Base-by-base conservation (phyloP, 768 basidiomycete genomes). In the Russula virescens region DNA sequence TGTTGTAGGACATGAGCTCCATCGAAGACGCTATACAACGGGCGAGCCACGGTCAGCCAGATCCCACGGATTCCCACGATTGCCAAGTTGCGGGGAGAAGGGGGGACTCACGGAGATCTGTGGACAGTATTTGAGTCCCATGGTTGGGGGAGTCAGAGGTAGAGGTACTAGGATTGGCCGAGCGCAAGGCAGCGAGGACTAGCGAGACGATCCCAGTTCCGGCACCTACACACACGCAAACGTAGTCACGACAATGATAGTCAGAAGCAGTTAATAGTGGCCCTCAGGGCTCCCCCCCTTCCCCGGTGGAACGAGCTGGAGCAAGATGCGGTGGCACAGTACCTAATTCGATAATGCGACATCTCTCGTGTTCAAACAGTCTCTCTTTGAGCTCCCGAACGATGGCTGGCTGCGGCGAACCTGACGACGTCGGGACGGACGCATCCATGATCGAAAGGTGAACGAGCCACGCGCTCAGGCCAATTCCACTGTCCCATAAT, bases 401-500 rank as follows among this genome's bases (percentile, higher is more conserved):
- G 18, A 63, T 60, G 5, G 46, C 1, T 26, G 51, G 51, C 14
- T 9, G 51, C 23, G 34, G 26, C 5, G 34, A 1, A 6, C 14
- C 18, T 16, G 35, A 25, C 18, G 34, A 31, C 26, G 21, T 51
- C 16, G 35, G 31, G 7, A 26, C 19, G 7, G 14, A 2, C n/a
- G 8, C 40, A 18, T 23, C 13, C 28, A 21, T n/a, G 31, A n/a
- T 35, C 34, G 63, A 66, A 63, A 78, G 73, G 31, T 62, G 71
- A 1, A 81, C 76, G 5, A 96, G 75, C 90, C 90, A 94, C 2
- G 91, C 82, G 61, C 88, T 86, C 21, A 94, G 75, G 7, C 90
- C 93, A 51, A 96, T 80, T 2, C 94, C 94, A 47, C 93, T 94
- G 71, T 96, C 94, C 94, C 94, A 97, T 58, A 96, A 82, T 92